Evolutionary conservation across 768 basidiomycete species (phyloP).

Genomic region (Lactarius evosmus): DNA sequence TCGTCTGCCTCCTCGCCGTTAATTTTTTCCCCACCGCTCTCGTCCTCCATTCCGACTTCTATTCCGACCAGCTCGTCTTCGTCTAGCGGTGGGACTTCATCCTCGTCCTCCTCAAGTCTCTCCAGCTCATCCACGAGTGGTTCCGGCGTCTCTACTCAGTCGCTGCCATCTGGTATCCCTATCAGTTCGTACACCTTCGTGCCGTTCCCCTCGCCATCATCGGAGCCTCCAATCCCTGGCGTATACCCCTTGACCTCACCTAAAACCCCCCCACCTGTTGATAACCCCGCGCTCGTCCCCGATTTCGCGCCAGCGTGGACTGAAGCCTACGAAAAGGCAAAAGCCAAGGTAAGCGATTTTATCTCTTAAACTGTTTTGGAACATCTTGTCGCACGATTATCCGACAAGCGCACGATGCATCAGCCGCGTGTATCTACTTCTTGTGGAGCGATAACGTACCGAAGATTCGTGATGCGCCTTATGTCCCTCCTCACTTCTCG

Average conservation of each 20-base stretch:
- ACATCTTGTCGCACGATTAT: not conserved
- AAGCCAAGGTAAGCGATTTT: conserved; percentile 29
- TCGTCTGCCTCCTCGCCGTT: not conserved
- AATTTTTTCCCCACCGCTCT: not conserved
- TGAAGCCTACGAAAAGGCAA: conserved; percentile 56
- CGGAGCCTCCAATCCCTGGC: conserved; percentile 49
- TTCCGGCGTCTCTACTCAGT: not conserved
- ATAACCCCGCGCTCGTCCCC: conserved; percentile 40
- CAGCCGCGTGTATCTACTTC: not conserved
- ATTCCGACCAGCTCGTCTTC: conserved; percentile 9
- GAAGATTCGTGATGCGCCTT: not conserved
- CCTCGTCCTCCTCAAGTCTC: conserved; percentile 14
- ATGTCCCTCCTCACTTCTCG: not conserved
- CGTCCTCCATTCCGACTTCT: conserved; percentile 1
- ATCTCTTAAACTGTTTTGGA: not conserved
- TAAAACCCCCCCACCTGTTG: conserved; percentile 51
- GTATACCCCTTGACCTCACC: conserved; percentile 57
- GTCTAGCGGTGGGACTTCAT: conserved; percentile 4
- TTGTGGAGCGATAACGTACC: not conserved
- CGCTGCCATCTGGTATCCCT: conserved; percentile 16
- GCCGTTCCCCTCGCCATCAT: conserved; percentile 34
- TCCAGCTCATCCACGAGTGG: not conserved
- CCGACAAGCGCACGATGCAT: not conserved
- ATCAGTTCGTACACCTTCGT: conserved; percentile 16
- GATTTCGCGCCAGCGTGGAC: conserved; percentile 55